phyloP scores from a whole-genome alignment of 768 basidiomycete species.

The Dacryopinax primogenitus region DNA sequence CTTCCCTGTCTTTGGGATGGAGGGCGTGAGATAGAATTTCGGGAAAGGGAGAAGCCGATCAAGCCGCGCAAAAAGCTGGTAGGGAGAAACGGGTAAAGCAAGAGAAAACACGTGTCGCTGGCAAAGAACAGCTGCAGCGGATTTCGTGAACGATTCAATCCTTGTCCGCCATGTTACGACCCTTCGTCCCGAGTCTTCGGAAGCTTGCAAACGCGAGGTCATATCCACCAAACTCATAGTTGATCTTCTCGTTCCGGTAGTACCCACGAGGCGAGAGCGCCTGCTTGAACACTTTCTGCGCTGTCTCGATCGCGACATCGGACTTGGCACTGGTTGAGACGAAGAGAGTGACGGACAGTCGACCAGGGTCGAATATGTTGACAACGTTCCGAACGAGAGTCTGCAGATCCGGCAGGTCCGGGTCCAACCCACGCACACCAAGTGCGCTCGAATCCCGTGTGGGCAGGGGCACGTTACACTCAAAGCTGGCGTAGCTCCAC shows the following conservation, averaged over 20 bases:
- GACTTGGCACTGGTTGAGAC: constrained; percentile 35
- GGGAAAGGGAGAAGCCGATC: not conserved
- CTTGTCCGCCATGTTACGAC: constrained; percentile 6
- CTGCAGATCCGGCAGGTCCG: constrained; percentile 56
- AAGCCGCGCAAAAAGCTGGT: not conserved
- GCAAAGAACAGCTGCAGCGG: not conserved
- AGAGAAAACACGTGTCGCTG: not conserved
- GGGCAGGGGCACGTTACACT: constrained; percentile 77
- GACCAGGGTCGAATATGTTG: constrained; percentile 79
- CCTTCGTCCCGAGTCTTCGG: constrained; percentile 29
- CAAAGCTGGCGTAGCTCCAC: constrained; percentile 98
- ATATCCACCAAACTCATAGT: constrained; percentile 92
- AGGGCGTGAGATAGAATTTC: too few relatives aligned
- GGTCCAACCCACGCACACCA: not conserved
- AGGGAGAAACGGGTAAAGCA: not conserved
- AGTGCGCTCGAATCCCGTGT: not conserved
- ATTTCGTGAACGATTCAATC: not conserved
- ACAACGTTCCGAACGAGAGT: constrained; percentile 81
- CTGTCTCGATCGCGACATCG: constrained; percentile 46
- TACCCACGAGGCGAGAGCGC: constrained; percentile 48
- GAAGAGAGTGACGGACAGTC: constrained; percentile 79
- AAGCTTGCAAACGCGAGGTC: constrained; percentile 84
- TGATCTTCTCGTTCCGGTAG: constrained; percentile 87
- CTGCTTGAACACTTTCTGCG: constrained; percentile 56
- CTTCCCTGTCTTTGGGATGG: too few relatives aligned